A percentile compares a stretch with the other conserved stretches of the same genome.
These are phyloP conservation scores for Rhizopogon roseolus DNA, from an alignment of 768 basidiomycete genomes.

Conservation along the genomic window DNA sequence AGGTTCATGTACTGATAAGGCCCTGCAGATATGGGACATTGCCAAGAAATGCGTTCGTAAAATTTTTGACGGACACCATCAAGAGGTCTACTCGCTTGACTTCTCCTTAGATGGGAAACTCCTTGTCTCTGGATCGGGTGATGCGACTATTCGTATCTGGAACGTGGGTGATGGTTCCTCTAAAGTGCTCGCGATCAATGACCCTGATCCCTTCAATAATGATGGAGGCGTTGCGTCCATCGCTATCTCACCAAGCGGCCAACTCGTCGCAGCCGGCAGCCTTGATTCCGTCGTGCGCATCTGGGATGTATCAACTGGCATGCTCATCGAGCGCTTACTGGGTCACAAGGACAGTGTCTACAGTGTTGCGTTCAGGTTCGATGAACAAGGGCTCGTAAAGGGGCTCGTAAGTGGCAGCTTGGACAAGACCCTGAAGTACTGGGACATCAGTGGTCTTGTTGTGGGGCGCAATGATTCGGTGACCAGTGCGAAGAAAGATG, in stretches of 20 bases:
- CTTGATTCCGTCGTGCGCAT: slow-evolving; percentile 47
- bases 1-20: background rate
- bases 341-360: slow-evolving; percentile 28
- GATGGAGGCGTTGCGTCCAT: slow-evolving; percentile 19
- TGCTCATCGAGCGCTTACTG: slow-evolving; percentile 14
- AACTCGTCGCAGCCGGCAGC: slow-evolving; percentile 45
- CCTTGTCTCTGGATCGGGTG: slow-evolving; percentile 32
- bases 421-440: slow-evolving; percentile 33
- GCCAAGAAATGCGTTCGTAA: slow-evolving; percentile 21
- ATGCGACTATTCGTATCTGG: slow-evolving; percentile 32
- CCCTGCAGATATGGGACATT: slow-evolving; percentile 20
- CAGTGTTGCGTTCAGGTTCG: slow-evolving; percentile 24
- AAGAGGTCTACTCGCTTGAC: slow-evolving; percentile 31
- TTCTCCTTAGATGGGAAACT: slow-evolving; percentile 29
- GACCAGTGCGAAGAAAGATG: slow-evolving; percentile 28
- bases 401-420: slow-evolving; percentile 26
- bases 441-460: slow-evolving; percentile 32
- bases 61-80: slow-evolving; percentile 27
- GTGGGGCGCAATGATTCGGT: slow-evolving; percentile 27
- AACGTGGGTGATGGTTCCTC: slow-evolving; percentile 25
- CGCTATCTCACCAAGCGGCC: slow-evolving; percentile 26
- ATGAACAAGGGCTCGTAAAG: slow-evolving; percentile 14
- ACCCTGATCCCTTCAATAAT: slow-evolving; percentile 13
- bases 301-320: slow-evolving; percentile 42
- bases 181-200: slow-evolving; percentile 26